Base-by-base conservation (phyloP, 352 stramenopile genomes). In the Pythium aquatile region DNA sequence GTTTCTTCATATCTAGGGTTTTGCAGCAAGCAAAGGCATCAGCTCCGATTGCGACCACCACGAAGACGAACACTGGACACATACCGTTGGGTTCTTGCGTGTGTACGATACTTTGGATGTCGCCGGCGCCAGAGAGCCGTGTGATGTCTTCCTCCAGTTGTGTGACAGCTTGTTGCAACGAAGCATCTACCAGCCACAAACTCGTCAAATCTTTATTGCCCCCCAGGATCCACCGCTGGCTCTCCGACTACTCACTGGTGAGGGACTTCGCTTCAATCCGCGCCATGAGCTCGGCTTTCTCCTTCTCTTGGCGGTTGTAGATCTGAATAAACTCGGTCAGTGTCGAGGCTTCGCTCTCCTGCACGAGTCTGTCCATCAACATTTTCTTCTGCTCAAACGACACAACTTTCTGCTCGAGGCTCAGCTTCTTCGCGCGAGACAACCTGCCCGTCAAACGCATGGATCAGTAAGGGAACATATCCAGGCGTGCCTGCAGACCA, bases 301-400 rank as follows among this genome's bases (percentile, higher is more conserved):
- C 70, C 3, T 61, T 61, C 53, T 90, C 81, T 70, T 87, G 81
- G 11, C 78, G 61, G 49, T 85, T 88, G 66, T 88, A 88, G n/a
- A 75, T 69, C 20, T 70, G 49, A 55, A 90, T 86, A 63, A 90
- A 88, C 26, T 87, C 79, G 30, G 76, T 70, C n/a, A 90, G 47
- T n/a, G 79, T 83, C 35, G 72, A 59, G 11, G 83, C 72, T 30
- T 64, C 72, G 37, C 76, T 85, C 37, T 87, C 76, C 47, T 80
- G 53, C 16, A 86, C 68, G 55, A 90, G 75, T 20, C 71, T 69
- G 53, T 90, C 79, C n/a, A 90, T 70, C 5, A 85, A 55, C n/a
- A 64, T 42, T 60, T 86, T 87, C 51, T 90, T 90, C 53, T 90
- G 77, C 69, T 90, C 77, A 29, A 90, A 88, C 20, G 81, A 87